Evolutionary conservation across 1,284 basidiomycete species (phyloP).

Genomic region (Salmacisia buchloeana): DNA sequence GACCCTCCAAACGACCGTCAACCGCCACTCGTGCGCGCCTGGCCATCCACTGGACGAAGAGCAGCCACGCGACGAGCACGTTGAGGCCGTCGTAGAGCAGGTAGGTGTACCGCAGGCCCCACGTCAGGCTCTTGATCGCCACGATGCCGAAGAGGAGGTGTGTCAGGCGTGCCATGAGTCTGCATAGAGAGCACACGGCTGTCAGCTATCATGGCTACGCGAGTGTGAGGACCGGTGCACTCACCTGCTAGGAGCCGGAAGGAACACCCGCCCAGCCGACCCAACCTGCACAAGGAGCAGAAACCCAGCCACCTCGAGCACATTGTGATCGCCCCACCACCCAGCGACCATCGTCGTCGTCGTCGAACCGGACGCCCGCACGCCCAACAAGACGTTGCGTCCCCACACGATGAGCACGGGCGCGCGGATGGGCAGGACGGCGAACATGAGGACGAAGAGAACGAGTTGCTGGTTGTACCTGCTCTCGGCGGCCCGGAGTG

Average conservation of each 20-base stretch:
- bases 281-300: constrained; percentile 56
- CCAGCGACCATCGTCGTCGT: no score
- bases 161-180: constrained; percentile 10
- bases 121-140: constrained; percentile 16
- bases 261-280: constrained; percentile 21
- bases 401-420: constrained; percentile 84
- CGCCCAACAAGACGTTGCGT: constrained; percentile 59
- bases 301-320: constrained; percentile 64
- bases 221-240: not conserved
- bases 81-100: constrained; percentile 28
- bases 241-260: constrained; percentile 12
- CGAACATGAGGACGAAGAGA: constrained; percentile 70
- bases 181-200: not conserved
- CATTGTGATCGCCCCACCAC: constrained; percentile 61
- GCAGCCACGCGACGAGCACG: constrained; percentile 22
- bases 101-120: constrained; percentile 31
- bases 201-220: not conserved
- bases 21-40: not conserved
- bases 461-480: constrained; percentile 58
- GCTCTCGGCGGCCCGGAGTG: not conserved
- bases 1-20: no score
- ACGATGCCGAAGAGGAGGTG: constrained; percentile 1
- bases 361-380: constrained; percentile 30
- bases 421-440: constrained; percentile 72
- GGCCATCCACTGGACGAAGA: constrained; percentile 15